Percentiles rank a stretch among this genome's conserved stretches.
phyloP scores from a whole-genome alignment of 2,329 filamentous ascomycete species.

The Phaeoacremonium minimum region DNA sequence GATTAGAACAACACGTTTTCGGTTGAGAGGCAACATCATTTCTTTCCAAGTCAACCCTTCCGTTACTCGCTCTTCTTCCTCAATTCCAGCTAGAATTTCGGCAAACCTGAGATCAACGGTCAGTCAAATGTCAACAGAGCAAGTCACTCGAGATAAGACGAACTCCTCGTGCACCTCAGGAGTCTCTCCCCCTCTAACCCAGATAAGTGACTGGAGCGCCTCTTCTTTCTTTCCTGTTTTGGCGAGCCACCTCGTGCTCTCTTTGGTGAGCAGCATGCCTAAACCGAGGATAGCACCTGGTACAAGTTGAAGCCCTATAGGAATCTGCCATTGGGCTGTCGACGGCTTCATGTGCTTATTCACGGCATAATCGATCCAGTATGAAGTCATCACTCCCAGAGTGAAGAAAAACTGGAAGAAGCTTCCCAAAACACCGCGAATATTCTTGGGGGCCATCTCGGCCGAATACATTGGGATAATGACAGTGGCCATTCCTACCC shows the following conservation, averaged over 20 bases:
- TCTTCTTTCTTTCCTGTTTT: no score
- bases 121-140: no score
- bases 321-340: conserved; percentile 5
- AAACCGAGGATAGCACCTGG: conserved; percentile 5
- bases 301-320: conserved; percentile 5
- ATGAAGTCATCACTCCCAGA: conserved; percentile 4
- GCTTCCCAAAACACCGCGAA: conserved; percentile 4
- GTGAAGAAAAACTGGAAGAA: conserved; percentile 7
- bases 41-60: no score
- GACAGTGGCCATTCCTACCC: conserved; percentile 3
- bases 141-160: no score
- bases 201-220: conserved; percentile 40
- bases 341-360: background rate
- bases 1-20: no score
- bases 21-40: no score
- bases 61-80: no score
- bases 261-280: conserved; percentile 2
- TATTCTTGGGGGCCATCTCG: conserved; percentile 30
- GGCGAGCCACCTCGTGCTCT: conserved; percentile 6
- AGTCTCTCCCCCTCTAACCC: conserved; percentile 49
- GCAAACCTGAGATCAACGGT: no score
- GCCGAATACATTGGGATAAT: conserved; percentile 7
- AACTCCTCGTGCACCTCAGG: no score
- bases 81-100: no score
- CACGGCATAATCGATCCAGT: conserved; percentile 6